A percentile compares a stretch with the other conserved stretches of the same genome.
These are phyloP conservation scores for Boechera stricta DNA, from an alignment of 345 rosid species.

Conservation along the genomic window DNA sequence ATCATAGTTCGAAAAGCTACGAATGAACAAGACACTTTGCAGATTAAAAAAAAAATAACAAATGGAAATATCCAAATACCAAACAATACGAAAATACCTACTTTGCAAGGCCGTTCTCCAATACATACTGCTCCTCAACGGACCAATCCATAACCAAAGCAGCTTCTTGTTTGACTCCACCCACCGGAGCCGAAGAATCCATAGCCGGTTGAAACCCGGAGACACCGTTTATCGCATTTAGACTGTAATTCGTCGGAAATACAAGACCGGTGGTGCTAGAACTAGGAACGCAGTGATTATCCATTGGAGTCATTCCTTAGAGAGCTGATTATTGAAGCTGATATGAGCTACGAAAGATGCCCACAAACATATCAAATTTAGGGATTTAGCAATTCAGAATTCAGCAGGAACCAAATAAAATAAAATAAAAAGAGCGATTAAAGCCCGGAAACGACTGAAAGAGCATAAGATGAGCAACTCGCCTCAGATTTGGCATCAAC, in stretches of 20 bases:
- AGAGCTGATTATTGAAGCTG: conserved; percentile 13
- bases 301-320: conserved; percentile 33
- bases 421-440: no score
- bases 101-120: conserved; percentile 85
- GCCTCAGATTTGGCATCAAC: conserved; percentile 28
- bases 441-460: neutral
- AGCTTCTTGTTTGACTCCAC: conserved; percentile 49
- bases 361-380: neutral
- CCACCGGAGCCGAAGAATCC: conserved; percentile 8
- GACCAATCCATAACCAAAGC: conserved; percentile 86
- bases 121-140: conserved; percentile 66
- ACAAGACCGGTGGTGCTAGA: conserved; percentile 38
- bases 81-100: conserved; percentile 47
- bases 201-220: neutral
- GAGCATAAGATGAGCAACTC: conserved; percentile 12
- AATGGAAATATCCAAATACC: conserved; percentile 21
- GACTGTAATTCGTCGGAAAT: conserved; percentile 27
- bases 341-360: conserved; percentile 11
- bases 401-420: neutral
- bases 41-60: neutral
- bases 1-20: conserved; percentile 36
- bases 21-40: conserved; percentile 26
- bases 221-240: conserved; percentile 12
- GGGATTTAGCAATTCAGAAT: conserved; percentile 16
- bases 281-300: conserved; percentile 29